Percentiles rank a stretch among this genome's conserved stretches.
phyloP scores from a whole-genome alignment of 108 stramenopile species.

The Pseudonitzschia multistriata region DNA sequence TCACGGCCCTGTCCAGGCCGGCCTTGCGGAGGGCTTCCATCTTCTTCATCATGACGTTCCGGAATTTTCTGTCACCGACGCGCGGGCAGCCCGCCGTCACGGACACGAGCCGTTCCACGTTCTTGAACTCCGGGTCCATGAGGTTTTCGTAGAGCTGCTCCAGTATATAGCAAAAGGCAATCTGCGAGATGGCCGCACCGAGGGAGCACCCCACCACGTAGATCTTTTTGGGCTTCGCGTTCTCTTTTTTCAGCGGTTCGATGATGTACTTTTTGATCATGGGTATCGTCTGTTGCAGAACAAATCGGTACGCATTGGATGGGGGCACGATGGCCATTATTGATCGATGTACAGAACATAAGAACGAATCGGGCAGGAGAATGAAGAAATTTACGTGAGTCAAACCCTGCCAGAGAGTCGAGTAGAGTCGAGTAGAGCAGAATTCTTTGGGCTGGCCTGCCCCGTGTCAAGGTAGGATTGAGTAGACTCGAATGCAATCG shows the following conservation, averaged over 20 bases:
- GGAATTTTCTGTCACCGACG: slow-evolving; percentile 18
- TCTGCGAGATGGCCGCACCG: slow-evolving; percentile 33
- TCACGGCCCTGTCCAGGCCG: slow-evolving; percentile 24
- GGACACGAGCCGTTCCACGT: not conserved
- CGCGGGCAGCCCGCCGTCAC: slow-evolving; percentile 37
- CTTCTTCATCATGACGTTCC: slow-evolving; percentile 5
- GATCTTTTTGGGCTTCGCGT: slow-evolving; percentile 30
- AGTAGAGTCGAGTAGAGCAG: not conserved
- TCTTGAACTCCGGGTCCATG: not conserved
- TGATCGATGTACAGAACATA: too few species aligned
- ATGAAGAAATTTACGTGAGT: not conserved
- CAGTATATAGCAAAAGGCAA: slow-evolving; percentile 30
- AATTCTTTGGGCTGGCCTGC: too few species aligned
- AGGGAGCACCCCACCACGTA: slow-evolving; percentile 36
- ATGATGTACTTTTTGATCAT: slow-evolving; percentile 26
- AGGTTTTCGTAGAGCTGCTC: slow-evolving; percentile 2
- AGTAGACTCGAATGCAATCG: too few species aligned
- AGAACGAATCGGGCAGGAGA: not conserved
- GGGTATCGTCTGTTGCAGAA: slow-evolving; percentile 12
- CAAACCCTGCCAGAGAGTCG: not conserved
- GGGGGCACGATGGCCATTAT: not conserved
- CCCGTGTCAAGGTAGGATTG: not conserved
- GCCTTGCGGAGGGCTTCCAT: slow-evolving; percentile 1
- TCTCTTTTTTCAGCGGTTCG: slow-evolving; percentile 15
- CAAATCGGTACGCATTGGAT: not conserved